Evolutionary conservation across 225 moss, liverwort and hornwort genomes (phyloP).

Genomic region (Bryoerythrophyllum caledonicum): DNA sequence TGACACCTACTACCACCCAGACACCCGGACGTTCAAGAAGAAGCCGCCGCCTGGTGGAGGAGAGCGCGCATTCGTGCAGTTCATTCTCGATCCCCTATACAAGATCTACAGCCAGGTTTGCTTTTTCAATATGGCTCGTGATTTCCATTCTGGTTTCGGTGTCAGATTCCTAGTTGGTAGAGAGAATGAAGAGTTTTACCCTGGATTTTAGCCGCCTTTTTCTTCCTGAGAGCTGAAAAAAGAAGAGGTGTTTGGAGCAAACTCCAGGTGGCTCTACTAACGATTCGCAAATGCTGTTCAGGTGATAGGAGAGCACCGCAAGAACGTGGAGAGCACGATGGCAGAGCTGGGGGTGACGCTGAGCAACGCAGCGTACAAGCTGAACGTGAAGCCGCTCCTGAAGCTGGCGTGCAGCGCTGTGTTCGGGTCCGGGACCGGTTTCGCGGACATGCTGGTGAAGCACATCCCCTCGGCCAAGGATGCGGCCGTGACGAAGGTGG

Average conservation of each 20-base stretch:
- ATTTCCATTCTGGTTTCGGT: not conserved
- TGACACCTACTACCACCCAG: conserved; percentile 79
- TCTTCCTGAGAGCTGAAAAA: no score
- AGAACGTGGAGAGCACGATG: conserved; percentile 85
- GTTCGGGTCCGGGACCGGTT: conserved; percentile 87
- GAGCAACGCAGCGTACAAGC: conserved; percentile 85
- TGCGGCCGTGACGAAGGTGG: conserved; percentile 76
- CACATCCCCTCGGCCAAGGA: conserved; percentile 93
- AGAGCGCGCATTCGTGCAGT: conserved; percentile 97
- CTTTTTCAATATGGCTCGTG: not conserved
- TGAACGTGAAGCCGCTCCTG: conserved; percentile 91
- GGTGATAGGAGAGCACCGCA: conserved; percentile 94
- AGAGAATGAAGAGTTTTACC: no score
- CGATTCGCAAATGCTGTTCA: conserved; percentile 7
- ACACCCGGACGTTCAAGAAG: conserved; percentile 77
- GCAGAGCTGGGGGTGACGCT: conserved; percentile 87
- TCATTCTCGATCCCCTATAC: conserved; percentile 87
- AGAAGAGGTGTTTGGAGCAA: no score
- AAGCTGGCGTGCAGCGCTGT: conserved; percentile 95
- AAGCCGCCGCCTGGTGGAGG: conserved; percentile 79
- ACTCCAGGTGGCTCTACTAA: not conserved
- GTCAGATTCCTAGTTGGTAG: not conserved
- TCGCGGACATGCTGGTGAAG: conserved; percentile 96
- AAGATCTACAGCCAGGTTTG: conserved; percentile 94
- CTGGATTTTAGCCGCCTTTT: no score